A percentile compares a stretch with the other conserved stretches of the same genome.
Evolutionary conservation across 805 yeast genomes (phyloP).

Genomic region (Starmerella riodocensis): DNA sequence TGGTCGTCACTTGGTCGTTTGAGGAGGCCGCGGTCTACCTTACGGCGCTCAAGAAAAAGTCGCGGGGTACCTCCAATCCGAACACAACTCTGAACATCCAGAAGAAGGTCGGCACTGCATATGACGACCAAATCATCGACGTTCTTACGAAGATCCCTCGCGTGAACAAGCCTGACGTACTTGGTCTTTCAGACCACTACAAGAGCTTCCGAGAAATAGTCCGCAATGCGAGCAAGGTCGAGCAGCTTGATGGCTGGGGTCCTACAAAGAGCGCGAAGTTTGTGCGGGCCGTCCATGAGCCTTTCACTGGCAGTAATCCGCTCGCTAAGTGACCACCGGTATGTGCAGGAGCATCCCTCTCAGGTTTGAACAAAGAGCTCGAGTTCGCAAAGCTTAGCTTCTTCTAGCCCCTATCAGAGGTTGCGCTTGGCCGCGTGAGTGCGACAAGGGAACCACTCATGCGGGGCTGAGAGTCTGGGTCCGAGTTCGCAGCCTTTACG

Average conservation of each 20-base stretch:
- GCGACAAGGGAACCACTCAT: too few relatives aligned
- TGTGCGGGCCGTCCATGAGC: slow-evolving; percentile 21
- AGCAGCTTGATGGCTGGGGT: slow-evolving; percentile 27
- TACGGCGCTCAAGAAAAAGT: slow-evolving; percentile 24
- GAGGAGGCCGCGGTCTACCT: slow-evolving; percentile 31
- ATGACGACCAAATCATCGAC: slow-evolving; percentile 27
- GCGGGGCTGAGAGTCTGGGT: too few relatives aligned
- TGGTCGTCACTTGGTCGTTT: slow-evolving; percentile 28
- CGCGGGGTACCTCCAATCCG: slow-evolving; percentile 24
- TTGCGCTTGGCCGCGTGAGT: too few relatives aligned
- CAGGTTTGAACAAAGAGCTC: too few relatives aligned
- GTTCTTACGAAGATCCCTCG: slow-evolving; percentile 28
- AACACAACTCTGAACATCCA: slow-evolving; percentile 17
- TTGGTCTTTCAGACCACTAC: slow-evolving; percentile 25
- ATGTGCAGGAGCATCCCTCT: too few relatives aligned
- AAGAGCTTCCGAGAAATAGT: slow-evolving; percentile 26
- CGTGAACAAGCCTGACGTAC: slow-evolving; percentile 30
- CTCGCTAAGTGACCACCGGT: too few relatives aligned
- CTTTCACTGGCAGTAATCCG: slow-evolving; percentile 19
- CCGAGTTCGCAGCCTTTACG: too few relatives aligned
- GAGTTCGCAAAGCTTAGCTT: too few relatives aligned
- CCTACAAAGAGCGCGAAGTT: slow-evolving; percentile 24
- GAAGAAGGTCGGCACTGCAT: slow-evolving; percentile 14
- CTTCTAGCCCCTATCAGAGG: too few relatives aligned
- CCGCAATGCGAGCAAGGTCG: slow-evolving; percentile 20